Base-by-base conservation (phyloP, 1,284 basidiomycete species). In the Rhodotorula sp. region DNA sequence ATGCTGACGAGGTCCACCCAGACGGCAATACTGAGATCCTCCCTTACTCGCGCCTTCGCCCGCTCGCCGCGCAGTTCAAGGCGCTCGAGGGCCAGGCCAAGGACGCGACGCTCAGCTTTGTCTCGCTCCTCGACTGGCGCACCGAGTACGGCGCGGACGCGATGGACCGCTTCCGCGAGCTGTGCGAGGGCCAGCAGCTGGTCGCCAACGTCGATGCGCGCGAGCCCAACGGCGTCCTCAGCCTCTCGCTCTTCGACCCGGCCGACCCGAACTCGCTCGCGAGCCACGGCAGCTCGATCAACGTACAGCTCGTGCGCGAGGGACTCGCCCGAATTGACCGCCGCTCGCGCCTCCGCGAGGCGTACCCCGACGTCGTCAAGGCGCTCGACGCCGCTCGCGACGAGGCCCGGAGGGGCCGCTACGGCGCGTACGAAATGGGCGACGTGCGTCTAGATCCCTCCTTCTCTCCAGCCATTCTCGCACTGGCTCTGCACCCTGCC, bases 121-220 rank as follows among this genome's bases (percentile, higher is more conserved):
- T 80, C 29, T 68, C 71, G 61, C 75, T 81, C 19, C 70, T 80
- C 37, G 78, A 78, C 54, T 76, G 76, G 50, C 77, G 79, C 59
- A 73, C 71, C 46, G 76, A 77, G 50, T 95, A 97, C 82, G 87
- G 90, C 64, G 80, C 84, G 7, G 94, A 97, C 74, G 91, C 94
- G 7, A 80, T 93, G 64, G 89, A 92, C 69, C 89, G 91, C 64
- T 97, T 97, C 88, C 87, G 88, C 44, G 82, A 87, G 37, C 84
- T 94, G 34, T 91, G 91, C 77, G 93, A 93, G 82, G 92, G 91
- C 41, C 89, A 91, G 67, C 93, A 94, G 81, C 86, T 97, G 44
- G 85, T 97, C 57, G 94, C 93, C 50, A 96, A 94, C 82, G 83
- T 94, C 69, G 94, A 97, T 82, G 87, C 90, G 79, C 88, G 85